Base-by-base conservation (phyloP, 1,284 basidiomycete genomes). In the Boletus semigastroideus region DNA sequence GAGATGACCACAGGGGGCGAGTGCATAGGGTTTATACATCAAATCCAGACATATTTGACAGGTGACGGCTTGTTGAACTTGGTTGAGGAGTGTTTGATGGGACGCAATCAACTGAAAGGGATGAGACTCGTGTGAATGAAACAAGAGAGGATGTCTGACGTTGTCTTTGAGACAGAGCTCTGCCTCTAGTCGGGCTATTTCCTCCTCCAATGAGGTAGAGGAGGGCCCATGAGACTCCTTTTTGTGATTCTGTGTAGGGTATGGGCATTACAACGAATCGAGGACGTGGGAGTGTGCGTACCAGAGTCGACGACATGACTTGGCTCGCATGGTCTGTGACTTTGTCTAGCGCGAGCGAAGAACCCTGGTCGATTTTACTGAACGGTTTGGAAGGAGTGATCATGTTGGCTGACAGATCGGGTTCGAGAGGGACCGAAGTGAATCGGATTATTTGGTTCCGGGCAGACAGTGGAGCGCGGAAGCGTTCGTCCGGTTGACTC, bases 41-140 rank as follows among this genome's bases (percentile, higher is more conserved):
- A 85, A 71, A 58, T 88, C 86, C 30, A 89, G 72, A 62, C 88
- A 90, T 51, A 90, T 83, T 65, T 88, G 84, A 57, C 87, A 90
- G 8, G 79, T 84, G 19, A 87, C 67, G 1, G 81, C 77, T 54
- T 85, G 79, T n/a, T 82, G 78, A 39, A 86, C 58, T 46, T 78
- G 71, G 4, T 62, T 64, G 14, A 86, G 57, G 19, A 81, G 71
- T 7, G 68, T 61, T 68, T 83, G 73, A 54, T 87, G 82, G 55
- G 72, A 72, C 30, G 70, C 59, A 28, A 82, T 65, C 51, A 79
- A 67, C 77, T 80, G 37, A 49, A 52, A 45, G 31, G 13, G 39
- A 47, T 36, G n/a, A 20, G 38, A 48, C 38, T 34, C 38, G 49
- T 39, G 11, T 49, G 39, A 27, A 25, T 9, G 40, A 33, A 27